phyloP scores from a whole-genome alignment of 768 basidiomycete species.

The Calocybe cyanea region DNA sequence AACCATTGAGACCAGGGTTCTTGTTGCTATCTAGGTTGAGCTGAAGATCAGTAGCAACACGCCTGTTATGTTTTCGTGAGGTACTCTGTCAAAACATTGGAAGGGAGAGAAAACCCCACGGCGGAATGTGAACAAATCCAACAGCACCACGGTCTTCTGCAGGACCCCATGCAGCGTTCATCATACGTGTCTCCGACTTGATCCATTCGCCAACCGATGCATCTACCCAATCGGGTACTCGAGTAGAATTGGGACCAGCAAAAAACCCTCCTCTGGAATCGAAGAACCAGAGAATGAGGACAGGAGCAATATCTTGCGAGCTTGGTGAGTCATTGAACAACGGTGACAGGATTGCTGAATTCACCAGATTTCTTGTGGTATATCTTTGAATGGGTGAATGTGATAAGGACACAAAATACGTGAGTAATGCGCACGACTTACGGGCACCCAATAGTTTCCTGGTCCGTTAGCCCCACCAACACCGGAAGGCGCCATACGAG shows the following conservation, averaged over 20 bases:
- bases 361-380: slow-evolving; percentile 23
- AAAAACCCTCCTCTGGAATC: slow-evolving; percentile 68
- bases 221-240: slow-evolving; percentile 69
- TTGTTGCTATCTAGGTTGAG: slow-evolving; percentile 25
- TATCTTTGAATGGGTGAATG: slow-evolving; percentile 22
- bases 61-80: slow-evolving; percentile 18
- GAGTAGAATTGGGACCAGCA: slow-evolving; percentile 36
- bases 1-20: slow-evolving; percentile 44
- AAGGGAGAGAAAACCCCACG: slow-evolving; percentile 36
- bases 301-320: slow-evolving; percentile 40
- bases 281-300: slow-evolving; percentile 71
- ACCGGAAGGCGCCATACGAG: slow-evolving; percentile 52
- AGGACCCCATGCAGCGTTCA: slow-evolving; percentile 60
- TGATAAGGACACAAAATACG: not conserved
- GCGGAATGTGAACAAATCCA: slow-evolving; percentile 75
- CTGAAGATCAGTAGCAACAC: slow-evolving; percentile 35
- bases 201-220: slow-evolving; percentile 61
- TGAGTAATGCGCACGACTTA: slow-evolving; percentile 26
- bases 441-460: slow-evolving; percentile 78
- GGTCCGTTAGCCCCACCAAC: slow-evolving; percentile 63
- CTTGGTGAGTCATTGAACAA: slow-evolving; percentile 1
- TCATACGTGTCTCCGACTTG: slow-evolving; percentile 41
- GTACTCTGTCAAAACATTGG: not conserved
- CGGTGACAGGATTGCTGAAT: too few relatives aligned
- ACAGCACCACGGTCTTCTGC: slow-evolving; percentile 49